These are phyloP conservation scores for Filosporella fistucella DNA, from an alignment of 495 filamentous ascomycete genomes.

Conservation along the genomic window DNA sequence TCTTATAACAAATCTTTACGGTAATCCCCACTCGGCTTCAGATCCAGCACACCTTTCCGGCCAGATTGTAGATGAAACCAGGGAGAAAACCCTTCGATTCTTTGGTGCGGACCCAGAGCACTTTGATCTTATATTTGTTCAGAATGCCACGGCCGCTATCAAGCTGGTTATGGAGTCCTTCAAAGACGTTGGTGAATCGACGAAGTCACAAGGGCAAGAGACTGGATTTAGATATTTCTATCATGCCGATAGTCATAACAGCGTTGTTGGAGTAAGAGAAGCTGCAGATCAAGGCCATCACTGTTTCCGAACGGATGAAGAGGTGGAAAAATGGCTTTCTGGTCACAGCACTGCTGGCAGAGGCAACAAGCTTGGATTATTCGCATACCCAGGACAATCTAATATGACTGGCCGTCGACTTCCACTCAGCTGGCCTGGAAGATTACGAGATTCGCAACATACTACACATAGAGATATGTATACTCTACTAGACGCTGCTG, in stretches of 20 bases:
- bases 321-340: constrained; percentile 60
- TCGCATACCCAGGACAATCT: constrained; percentile 74
- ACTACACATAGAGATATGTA: constrained; percentile 43
- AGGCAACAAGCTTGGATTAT: constrained; percentile 37
- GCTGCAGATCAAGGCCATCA: constrained; percentile 54
- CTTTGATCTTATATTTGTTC: constrained; percentile 85
- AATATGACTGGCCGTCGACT: constrained; percentile 72
- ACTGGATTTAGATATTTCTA: constrained; percentile 68
- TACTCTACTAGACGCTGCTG: constrained; percentile 80
- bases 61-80: constrained; percentile 65
- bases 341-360: constrained; percentile 73
- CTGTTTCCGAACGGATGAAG: constrained; percentile 60
- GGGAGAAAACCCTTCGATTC: constrained; percentile 66
- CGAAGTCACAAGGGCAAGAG: constrained; percentile 17
- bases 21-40: constrained; percentile 87
- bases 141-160: constrained; percentile 85
- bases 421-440: constrained; percentile 56
- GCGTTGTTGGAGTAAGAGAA: constrained; percentile 77
- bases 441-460: constrained; percentile 34
- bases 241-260: constrained; percentile 81
- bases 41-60: constrained; percentile 71
- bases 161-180: constrained; percentile 78
- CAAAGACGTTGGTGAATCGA: constrained; percentile 41
- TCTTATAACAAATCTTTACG: constrained; percentile 56
- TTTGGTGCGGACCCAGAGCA: constrained; percentile 77